Evolutionary conservation across 257 asterid genomes (phyloP), one percentile per base, ranked within the genome.

Genomic region (Ilex aquifolium): DNA sequence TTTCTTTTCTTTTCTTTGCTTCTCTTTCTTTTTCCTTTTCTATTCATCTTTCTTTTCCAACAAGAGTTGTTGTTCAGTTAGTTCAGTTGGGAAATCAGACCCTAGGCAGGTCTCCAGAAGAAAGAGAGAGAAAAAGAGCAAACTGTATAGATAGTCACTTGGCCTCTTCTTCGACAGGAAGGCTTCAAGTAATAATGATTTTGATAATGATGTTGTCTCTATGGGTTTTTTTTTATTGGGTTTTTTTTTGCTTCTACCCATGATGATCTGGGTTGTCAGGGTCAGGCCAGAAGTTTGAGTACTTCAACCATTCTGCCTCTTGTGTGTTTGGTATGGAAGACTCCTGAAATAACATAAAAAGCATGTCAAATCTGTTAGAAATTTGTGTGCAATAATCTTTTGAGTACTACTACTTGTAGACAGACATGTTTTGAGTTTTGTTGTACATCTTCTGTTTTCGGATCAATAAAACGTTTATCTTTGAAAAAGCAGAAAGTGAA

Each of bases 221-320:
- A 70, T 74, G 62, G 57, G 14, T 63, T 48, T 42, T 62, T 44
- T 69, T 57, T 56, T 13, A 31, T 10, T 36, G 29, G 15, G 3
- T 0, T 17, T 49, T 2, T 32, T 12, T 44, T 67, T 31, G 62
- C 60, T 64, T 44, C 79, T 83, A 82, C 73, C 90, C 94, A 78
- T 89, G 96, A 77, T 92, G 99, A 85, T 85, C 94, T 66, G 80
- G 97, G 83, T 87, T 92, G 82, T 87, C 94, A 51, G 97, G 91
- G 67, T 93, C 96, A 40, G 85, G 88, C 99, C 99, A 93, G 78
- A 89, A 93, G 29, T 70, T 77, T 40, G 97, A 83, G 80, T 85
- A 93, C 83, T 89, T 92, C 85, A 92, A 63, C 99, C 99, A 93
- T 63, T 90, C 99, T 65, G 99, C 75, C 62, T 87, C 99, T 63